A percentile compares a stretch with the other conserved stretches of the same genome.
Conservation (phyloP, 2,329 filamentous ascomycete genomes). For the Cladosporium sp. region DNA sequence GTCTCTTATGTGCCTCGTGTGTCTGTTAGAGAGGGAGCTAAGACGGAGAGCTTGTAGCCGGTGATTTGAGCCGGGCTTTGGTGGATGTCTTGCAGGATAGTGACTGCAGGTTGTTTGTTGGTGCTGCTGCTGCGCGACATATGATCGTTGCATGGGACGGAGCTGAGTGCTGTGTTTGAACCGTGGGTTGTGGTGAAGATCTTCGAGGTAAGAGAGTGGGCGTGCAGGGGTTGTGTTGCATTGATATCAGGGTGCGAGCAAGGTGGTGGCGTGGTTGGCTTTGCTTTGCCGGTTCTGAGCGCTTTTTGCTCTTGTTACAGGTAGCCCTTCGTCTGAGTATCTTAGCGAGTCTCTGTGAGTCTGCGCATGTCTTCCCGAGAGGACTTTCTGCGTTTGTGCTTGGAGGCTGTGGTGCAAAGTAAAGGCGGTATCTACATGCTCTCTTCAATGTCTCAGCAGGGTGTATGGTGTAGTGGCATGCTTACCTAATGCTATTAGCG, state of each 20-base stretch:
- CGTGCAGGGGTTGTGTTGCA: not conserved
- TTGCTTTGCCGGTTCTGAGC: not conserved
- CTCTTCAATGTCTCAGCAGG: not conserved
- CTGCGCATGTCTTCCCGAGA: too few species aligned
- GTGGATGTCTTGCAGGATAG: not conserved
- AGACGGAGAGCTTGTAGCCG: not conserved
- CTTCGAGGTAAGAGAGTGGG: not conserved
- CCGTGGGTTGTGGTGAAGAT: not conserved
- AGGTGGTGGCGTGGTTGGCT: too few species aligned
- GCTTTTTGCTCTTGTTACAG: not conserved
- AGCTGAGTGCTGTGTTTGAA: not conserved
- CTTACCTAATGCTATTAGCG: not conserved
- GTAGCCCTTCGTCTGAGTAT: too few species aligned
- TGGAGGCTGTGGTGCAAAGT: too few species aligned
- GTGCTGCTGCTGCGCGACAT: conserved; percentile 10
- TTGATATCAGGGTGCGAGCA: not conserved
- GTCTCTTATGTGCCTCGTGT: not conserved
- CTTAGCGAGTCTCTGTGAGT: too few species aligned
- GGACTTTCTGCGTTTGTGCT: too few species aligned
- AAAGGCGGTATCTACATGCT: too few species aligned
- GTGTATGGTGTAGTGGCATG: too few species aligned
- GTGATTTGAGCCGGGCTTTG: not conserved
- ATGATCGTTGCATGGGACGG: not conserved
- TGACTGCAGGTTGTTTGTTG: not conserved
- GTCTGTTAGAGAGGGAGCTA: not conserved